Percentiles rank a stretch among this genome's conserved stretches.
Conservation (phyloP, 73 alveolate species). For the Paramecium biaurelia region DNA sequence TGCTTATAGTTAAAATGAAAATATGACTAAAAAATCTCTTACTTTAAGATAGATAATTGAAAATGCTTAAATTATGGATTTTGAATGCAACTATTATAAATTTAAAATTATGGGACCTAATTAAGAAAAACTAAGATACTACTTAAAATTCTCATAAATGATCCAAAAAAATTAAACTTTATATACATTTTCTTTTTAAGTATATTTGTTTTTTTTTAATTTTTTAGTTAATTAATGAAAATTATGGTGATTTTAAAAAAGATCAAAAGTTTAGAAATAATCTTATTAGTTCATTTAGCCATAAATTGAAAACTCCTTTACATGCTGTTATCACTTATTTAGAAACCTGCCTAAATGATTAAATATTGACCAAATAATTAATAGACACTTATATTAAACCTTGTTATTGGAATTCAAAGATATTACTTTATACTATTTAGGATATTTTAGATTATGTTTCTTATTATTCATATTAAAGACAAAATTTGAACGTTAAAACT, state of each 20-base stretch:
- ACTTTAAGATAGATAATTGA: not conserved
- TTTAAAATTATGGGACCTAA: not conserved
- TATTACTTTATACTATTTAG: not conserved
- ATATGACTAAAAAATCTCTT: not conserved
- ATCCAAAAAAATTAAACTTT: not conserved
- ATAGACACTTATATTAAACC: not conserved
- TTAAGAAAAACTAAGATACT: not conserved
- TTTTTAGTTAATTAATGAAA: not conserved
- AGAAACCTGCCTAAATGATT: not conserved
- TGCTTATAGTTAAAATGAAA: not conserved
- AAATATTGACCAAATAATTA: not conserved
- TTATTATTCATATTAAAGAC: not conserved
- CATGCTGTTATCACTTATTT: not conserved
- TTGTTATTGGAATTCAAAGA: not conserved
- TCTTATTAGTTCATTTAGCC: constrained; percentile 16
- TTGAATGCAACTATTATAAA: not conserved
- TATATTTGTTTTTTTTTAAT: not conserved
- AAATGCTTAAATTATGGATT: not conserved
- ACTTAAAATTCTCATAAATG: not conserved
- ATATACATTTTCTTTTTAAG: not conserved
- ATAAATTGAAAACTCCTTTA: constrained; percentile 32
- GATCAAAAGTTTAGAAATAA: constrained; percentile 6
- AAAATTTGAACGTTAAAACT: not conserved
- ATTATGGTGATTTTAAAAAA: not conserved
- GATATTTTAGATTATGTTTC: constrained; percentile 38